phyloP scores from a whole-genome alignment of 2,329 filamentous ascomycete genomes.

The Fusarium tuaranense region DNA sequence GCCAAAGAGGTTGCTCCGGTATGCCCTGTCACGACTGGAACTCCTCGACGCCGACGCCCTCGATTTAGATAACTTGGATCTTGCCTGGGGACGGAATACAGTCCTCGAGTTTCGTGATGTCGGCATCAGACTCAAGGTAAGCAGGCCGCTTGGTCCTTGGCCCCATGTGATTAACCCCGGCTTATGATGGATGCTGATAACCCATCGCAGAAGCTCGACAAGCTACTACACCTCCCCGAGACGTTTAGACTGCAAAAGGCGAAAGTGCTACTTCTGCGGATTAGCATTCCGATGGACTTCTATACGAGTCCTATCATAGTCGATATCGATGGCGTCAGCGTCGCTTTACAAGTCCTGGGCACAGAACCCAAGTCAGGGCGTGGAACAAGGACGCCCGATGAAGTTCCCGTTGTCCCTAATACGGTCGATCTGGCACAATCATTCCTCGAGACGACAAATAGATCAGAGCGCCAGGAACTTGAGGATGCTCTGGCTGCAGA shows the following conservation, averaged over 20 bases:
- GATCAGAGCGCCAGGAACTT: conserved; percentile 73
- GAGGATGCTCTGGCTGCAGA: conserved; percentile 76
- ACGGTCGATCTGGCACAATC: conserved; percentile 81
- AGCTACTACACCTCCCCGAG: conserved; percentile 78
- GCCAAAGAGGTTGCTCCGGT: conserved; percentile 89
- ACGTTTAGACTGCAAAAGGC: conserved; percentile 79
- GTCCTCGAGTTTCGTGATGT: conserved; percentile 90
- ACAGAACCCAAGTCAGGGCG: conserved; percentile 46
- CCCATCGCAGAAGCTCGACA: conserved; percentile 77
- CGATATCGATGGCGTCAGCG: conserved; percentile 84
- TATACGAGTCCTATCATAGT: conserved; percentile 85
- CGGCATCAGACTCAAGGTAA: conserved; percentile 80
- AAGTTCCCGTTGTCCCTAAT: conserved; percentile 67
- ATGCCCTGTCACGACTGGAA: conserved; percentile 84
- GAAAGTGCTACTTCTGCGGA: conserved; percentile 78
- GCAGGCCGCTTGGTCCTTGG: conserved; percentile 10
- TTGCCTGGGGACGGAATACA: conserved; percentile 84
- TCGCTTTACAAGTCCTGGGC: conserved; percentile 69
- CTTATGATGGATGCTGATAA: conserved; percentile 36
- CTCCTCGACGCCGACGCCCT: conserved; percentile 89
- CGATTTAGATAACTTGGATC: conserved; percentile 86
- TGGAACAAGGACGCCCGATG: conserved; percentile 54
- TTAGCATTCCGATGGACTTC: conserved; percentile 90
- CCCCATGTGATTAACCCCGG: conserved; percentile 15
- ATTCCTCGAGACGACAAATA: conserved; percentile 79